phyloP scores from a whole-genome alignment of 2,329 filamentous ascomycete species.

The Hypoxylon sp. region DNA sequence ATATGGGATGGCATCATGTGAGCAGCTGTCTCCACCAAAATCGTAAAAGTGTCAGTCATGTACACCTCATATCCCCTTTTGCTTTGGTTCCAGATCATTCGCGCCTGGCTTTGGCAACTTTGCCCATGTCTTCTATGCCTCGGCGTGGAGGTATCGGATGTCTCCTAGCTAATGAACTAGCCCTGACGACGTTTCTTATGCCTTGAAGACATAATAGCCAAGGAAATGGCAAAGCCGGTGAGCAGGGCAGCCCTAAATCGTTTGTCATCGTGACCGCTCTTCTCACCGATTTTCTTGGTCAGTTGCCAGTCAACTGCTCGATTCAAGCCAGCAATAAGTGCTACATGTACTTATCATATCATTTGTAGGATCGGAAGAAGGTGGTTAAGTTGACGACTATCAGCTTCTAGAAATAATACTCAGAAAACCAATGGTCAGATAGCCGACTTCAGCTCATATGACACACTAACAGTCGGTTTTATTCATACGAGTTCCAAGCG shows the following conservation, averaged over 20 bases:
- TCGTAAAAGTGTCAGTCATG: neutral
- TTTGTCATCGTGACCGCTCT: constrained; percentile 4
- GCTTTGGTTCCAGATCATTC: constrained; percentile 13
- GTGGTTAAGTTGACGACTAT: constrained; percentile 14
- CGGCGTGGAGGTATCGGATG: neutral
- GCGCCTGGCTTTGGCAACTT: constrained; percentile 19
- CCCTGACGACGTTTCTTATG: constrained; percentile 2
- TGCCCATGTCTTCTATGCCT: neutral
- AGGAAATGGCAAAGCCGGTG: neutral
- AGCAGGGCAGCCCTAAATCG: neutral
- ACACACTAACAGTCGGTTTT: constrained; percentile 18
- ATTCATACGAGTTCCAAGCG: constrained; percentile 13
- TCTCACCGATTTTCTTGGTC: constrained; percentile 15
- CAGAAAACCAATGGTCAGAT: constrained; percentile 10
- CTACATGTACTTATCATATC: constrained; percentile 4
- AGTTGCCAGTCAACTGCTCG: constrained; percentile 14
- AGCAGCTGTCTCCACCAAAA: constrained; percentile 9
- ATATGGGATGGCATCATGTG: constrained; percentile 23
- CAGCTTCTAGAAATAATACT: constrained; percentile 5
- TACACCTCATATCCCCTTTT: neutral
- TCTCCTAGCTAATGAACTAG: constrained; percentile 2
- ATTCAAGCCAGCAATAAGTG: constrained; percentile 11
- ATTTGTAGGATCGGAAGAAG: constrained; percentile 27
- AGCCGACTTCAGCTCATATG: constrained; percentile 12
- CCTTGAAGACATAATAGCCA: neutral